Evolutionary conservation across 768 basidiomycete genomes (phyloP).

Genomic region (Psilocybe azurescens): DNA sequence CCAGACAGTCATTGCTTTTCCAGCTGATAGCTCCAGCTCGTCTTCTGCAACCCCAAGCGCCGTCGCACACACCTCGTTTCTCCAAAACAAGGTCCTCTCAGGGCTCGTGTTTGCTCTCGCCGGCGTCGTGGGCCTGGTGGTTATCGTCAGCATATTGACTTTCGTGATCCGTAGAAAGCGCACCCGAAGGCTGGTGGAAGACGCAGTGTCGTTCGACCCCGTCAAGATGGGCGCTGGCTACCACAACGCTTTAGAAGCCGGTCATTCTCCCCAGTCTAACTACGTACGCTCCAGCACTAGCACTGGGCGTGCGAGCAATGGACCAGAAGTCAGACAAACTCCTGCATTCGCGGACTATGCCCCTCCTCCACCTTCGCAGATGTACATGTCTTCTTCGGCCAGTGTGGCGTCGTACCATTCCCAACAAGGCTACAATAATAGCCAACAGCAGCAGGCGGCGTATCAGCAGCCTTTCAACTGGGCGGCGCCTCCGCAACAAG

Average conservation of each 20-base stretch:
- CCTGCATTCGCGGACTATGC: conserved; percentile 26
- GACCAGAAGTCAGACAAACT: conserved; percentile 15
- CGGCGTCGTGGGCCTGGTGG: conserved; percentile 51
- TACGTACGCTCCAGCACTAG: conserved; percentile 35
- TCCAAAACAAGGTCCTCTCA: conserved; percentile 70
- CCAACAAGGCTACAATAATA: background rate
- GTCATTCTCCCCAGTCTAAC: conserved; percentile 9
- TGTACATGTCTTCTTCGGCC: conserved; percentile 7
- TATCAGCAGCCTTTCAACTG: background rate
- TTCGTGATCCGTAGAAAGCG: conserved; percentile 55
- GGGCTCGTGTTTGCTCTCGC: conserved; percentile 60
- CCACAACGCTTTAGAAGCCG: conserved; percentile 19
- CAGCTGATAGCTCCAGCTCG: background rate
- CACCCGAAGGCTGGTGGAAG: conserved; percentile 43
- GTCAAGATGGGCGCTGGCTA: conserved; percentile 29
- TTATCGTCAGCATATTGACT: conserved; percentile 49
- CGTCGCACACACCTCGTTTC: conserved; percentile 41
- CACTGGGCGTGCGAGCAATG: conserved; percentile 29
- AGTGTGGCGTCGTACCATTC: conserved; percentile 1
- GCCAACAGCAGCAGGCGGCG: background rate
- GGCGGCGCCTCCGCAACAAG: conserved; percentile 2
- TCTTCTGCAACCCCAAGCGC: conserved; percentile 2
- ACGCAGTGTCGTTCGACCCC: conserved; percentile 61
- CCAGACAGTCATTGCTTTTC: conserved; percentile 13
- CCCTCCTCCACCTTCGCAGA: conserved; percentile 15